Base-by-base conservation (phyloP, 768 basidiomycete species). In the Boletus subparvulus region DNA sequence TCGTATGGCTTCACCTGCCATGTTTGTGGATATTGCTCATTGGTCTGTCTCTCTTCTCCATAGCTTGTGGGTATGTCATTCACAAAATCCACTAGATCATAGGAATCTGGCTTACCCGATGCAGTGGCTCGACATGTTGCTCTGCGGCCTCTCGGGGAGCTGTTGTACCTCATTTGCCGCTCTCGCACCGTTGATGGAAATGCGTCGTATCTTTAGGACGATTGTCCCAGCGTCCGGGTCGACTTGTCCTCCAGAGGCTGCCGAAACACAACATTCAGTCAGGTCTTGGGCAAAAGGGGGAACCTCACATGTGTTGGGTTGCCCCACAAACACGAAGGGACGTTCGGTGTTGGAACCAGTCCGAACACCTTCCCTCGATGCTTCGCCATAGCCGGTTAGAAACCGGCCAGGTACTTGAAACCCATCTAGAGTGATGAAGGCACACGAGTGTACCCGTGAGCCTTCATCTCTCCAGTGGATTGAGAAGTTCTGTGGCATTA, bases 381-480 rank as follows among this genome's bases (percentile, higher is more conserved):
- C 70, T n/a, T 74, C 71, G 0, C 88, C 87, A 14, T 70, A 54
- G 6, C 87, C 87, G 32, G 73, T 77, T 17, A 88, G 66, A 62
- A 87, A 88, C 16, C 81, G 73, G 6, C 87, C 88, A 2, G 88
- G 82, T 2, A 85, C 82, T 4, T 77, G 70, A 50, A 80, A 75
- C 3, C 86, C 87, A 64, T 90, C 88, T 9, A 90, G 70, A n/a
- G 74, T 75, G 21, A 90, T 82, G 63, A 79, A 88, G 0, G 79
- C 72, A 55, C 84, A 86, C 4, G 83, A 82, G 51, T 82, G 77
- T 7, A 82, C 66, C 30, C 67, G 66, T 37, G 81, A 76, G 33
- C 81, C 86, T 53, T 79, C 74, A 63, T 90, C 87, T 40, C 74
- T 77, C 88, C 87, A 90, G 61, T 83, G 78, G 0, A 89, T 79